Evolutionary conservation across 176 grass and related monocot species (phyloP), one percentile per base, ranked within the genome.

Genomic region (Leersia perrieri): DNA sequence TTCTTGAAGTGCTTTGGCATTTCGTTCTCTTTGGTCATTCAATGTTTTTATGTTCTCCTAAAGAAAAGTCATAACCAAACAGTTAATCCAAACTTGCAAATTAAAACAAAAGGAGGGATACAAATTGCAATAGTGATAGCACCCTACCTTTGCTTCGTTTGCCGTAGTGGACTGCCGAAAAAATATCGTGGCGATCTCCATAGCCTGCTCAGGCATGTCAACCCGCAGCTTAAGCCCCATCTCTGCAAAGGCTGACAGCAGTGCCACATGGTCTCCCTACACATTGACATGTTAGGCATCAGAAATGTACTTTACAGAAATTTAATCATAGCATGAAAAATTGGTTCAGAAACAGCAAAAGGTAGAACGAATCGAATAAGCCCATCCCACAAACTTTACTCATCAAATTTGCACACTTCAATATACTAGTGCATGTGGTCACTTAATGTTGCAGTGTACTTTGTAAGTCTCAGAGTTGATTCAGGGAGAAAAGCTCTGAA

Each of bases 191-290:
- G 92, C 85, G 73, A 98, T 88, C 60, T 93, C 87, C 91, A 98
- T 90, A 86, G 92, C 64, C 67, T 95, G 96, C 70, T 98, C 80
- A 79, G 96, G 96, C 96, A 98, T 98, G 74, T 98, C 96, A 73
- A 98, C 82, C 33, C 96, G 86, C 79, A 98, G 82, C 86, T 93
- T 98, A 82, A 98, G 92, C 82, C 96, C 96, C 92, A 98, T 98
- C 81, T 98, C 90, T 60, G 86, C 84, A 88, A 98, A 98, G 53
- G 96, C 92, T 85, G 92, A 88, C 64, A 98, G 53, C 74, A 98
- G 68, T 77, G 92, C 96, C 63, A 95, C 96, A 49, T 93, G 96
- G 80, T 98, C 96, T 63, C 92, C 96, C 96, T 98, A 76, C 34
- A 83, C 30, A 87, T 67, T 33, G 47, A 31, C 10, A 78, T 92